Conservation (phyloP, 2,329 filamentous ascomycete genomes). For the Fusarium acutatum region DNA sequence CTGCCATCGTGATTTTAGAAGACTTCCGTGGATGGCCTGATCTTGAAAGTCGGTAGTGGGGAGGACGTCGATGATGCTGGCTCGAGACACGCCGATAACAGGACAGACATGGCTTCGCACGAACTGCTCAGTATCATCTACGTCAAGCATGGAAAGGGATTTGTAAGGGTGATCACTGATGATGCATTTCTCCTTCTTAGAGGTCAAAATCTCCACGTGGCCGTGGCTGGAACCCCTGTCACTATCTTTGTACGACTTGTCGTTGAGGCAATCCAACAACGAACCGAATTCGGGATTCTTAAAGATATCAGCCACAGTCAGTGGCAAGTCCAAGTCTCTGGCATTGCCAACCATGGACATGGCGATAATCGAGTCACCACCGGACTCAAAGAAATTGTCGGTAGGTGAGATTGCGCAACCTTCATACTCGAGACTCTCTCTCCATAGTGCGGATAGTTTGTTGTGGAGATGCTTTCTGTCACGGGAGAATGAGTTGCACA, state of each 20-base stretch:
- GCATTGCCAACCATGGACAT: conserved; percentile 34
- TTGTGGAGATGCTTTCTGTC: conserved; percentile 2
- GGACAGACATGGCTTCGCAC: conserved; percentile 27
- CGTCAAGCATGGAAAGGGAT: conserved; percentile 3
- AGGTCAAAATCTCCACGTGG: not conserved
- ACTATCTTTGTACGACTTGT: conserved; percentile 9
- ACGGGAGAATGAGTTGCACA: not conserved
- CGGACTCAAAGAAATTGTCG: conserved; percentile 29
- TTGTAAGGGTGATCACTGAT: not conserved
- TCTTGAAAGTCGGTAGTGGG: conserved; percentile 34
- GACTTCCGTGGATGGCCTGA: conserved; percentile 20
- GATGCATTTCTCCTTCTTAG: not conserved
- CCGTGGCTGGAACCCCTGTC: conserved; percentile 6
- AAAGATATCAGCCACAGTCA: conserved; percentile 34
- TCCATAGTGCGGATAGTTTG: conserved; percentile 23
- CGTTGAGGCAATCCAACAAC: conserved; percentile 14
- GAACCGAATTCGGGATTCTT: conserved; percentile 26
- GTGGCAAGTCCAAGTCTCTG: conserved; percentile 13
- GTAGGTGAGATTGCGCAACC: not conserved
- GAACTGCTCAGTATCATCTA: conserved; percentile 7
- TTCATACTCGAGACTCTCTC: conserved; percentile 6
- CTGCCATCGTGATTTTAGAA: conserved; percentile 34
- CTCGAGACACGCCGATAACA: conserved; percentile 27
- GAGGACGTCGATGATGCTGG: conserved; percentile 33
- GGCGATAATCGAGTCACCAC: conserved; percentile 35